Conservation (phyloP, 768 basidiomycete genomes). For the Pluteus cervinus region DNA sequence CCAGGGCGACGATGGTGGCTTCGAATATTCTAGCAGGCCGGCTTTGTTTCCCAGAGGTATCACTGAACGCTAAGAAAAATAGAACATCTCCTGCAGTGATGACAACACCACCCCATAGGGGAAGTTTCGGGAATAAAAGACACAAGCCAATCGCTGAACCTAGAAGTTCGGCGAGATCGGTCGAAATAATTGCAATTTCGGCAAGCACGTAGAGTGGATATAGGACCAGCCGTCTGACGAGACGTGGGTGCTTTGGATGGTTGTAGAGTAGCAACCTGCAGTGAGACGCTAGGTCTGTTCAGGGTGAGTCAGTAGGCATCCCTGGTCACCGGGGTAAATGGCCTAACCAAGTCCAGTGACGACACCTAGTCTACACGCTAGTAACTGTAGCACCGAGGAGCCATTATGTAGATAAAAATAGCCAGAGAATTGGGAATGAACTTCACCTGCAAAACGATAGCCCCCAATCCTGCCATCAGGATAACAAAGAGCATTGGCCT, state of each 20-base stretch:
- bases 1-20: constrained; percentile 44
- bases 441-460: constrained; percentile 58
- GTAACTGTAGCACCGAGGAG: constrained; percentile 34
- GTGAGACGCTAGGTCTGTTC: constrained; percentile 51
- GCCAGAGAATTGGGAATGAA: neutral
- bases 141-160: constrained; percentile 67
- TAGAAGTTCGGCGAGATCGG: constrained; percentile 65
- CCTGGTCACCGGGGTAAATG: no score
- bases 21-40: constrained; percentile 58
- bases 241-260: constrained; percentile 39
- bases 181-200: constrained; percentile 60
- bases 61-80: constrained; percentile 54
- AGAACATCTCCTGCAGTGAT: constrained; percentile 56
- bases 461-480: constrained; percentile 55
- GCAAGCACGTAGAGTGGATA: constrained; percentile 50
- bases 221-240: constrained; percentile 41
- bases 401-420: constrained; percentile 14
- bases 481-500: constrained; percentile 65
- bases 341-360: constrained; percentile 55
- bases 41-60: constrained; percentile 45
- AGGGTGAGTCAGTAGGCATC: neutral
- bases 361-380: constrained; percentile 64
- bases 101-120: constrained; percentile 50
- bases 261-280: constrained; percentile 51
- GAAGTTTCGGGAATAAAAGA: constrained; percentile 52